phyloP scores from a whole-genome alignment of 2,329 filamentous ascomycete species.

The Pezicula radicicola region DNA sequence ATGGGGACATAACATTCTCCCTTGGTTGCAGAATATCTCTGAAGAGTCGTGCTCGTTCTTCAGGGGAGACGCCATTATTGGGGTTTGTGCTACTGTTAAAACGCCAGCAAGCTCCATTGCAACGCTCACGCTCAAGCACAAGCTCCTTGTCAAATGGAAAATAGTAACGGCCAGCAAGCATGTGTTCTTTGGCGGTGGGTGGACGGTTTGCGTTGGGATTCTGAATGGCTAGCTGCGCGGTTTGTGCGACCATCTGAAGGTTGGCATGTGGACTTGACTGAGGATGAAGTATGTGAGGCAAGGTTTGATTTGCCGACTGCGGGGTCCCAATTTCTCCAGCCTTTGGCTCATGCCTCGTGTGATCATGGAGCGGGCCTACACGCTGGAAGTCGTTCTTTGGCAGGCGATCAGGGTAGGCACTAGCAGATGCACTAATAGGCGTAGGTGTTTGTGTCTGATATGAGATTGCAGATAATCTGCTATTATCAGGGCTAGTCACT shows the following conservation, averaged over 20 bases:
- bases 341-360: slow-evolving; percentile 43
- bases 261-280: slow-evolving; percentile 26
- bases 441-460: slow-evolving; percentile 50
- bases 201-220: slow-evolving; percentile 23
- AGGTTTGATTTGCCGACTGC: slow-evolving; percentile 32
- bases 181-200: slow-evolving; percentile 81
- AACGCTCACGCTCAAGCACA: slow-evolving; percentile 79
- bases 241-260: slow-evolving; percentile 19
- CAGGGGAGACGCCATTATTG: slow-evolving; percentile 64
- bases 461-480: slow-evolving; percentile 53
- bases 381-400: slow-evolving; percentile 56
- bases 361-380: slow-evolving; percentile 58
- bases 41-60: slow-evolving; percentile 69
- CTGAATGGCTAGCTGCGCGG: slow-evolving; percentile 28
- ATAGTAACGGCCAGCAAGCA: slow-evolving; percentile 79
- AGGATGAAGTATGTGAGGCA: slow-evolving; percentile 49
- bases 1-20: slow-evolving; percentile 53
- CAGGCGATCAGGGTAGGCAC: slow-evolving; percentile 29
- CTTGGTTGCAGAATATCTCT: slow-evolving; percentile 67
- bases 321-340: slow-evolving; percentile 37
- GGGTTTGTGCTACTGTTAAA: slow-evolving; percentile 85
- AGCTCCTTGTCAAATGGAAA: slow-evolving; percentile 76
- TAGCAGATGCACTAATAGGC: slow-evolving; percentile 52
- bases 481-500: slow-evolving; percentile 56
- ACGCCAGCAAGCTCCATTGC: slow-evolving; percentile 74